These are phyloP conservation scores for Coniella lustricola DNA, from an alignment of 2,329 filamentous ascomycete genomes.

Conservation along the genomic window DNA sequence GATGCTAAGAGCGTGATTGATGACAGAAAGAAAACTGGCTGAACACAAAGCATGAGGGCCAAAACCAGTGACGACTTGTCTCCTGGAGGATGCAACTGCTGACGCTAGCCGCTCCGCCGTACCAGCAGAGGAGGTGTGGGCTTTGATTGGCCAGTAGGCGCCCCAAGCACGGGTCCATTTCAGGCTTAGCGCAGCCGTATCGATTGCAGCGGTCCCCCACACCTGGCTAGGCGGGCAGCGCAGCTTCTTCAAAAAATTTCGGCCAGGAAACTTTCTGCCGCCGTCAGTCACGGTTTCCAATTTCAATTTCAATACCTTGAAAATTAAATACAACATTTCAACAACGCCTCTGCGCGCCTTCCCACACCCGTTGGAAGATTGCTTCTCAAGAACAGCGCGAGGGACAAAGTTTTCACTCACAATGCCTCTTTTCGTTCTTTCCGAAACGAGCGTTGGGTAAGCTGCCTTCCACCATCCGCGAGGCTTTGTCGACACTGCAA, in stretches of 20 bases:
- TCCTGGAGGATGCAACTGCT: slow-evolving; percentile 4
- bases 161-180: background rate
- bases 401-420: slow-evolving; percentile 27
- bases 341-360: slow-evolving; percentile 14
- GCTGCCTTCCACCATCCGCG: slow-evolving; percentile 23
- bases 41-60: background rate
- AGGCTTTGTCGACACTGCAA: background rate
- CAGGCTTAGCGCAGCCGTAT: slow-evolving; percentile 4
- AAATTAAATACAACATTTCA: slow-evolving; percentile 2
- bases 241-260: slow-evolving; percentile 15
- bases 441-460: slow-evolving; percentile 80
- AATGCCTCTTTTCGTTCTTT: slow-evolving; percentile 89
- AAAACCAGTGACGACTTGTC: slow-evolving; percentile 12
- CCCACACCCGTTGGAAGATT: slow-evolving; percentile 20
- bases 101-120: background rate
- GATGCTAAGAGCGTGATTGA: background rate
- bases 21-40: background rate
- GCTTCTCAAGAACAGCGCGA: slow-evolving; percentile 14
- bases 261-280: slow-evolving; percentile 12
- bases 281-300: slow-evolving; percentile 3
- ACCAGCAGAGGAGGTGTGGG: background rate
- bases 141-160: slow-evolving; percentile 10
- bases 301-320: slow-evolving; percentile 2
- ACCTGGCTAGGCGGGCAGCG: slow-evolving; percentile 4
- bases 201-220: slow-evolving; percentile 7